Conservation (phyloP, 805 yeast species). For the Candida ponderosae region DNA sequence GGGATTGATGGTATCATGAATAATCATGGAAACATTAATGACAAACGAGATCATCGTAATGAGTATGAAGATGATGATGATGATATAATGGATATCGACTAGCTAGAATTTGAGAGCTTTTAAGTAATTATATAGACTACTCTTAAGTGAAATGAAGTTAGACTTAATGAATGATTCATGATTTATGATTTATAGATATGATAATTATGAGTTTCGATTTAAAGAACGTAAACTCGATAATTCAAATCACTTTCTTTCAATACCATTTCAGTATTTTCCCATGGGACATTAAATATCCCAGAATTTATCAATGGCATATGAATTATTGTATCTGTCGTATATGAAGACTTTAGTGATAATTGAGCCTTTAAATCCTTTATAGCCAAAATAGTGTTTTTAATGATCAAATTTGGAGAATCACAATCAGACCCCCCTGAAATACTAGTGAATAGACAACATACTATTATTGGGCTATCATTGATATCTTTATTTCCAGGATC, state of each 20-base stretch:
- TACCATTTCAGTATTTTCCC: conserved; percentile 58
- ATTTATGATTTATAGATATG: too few species aligned
- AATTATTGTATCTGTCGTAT: conserved; percentile 17
- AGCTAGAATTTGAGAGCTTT: neutral
- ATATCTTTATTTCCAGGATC: conserved; percentile 26
- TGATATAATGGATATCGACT: conserved; percentile 15
- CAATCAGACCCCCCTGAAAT: conserved; percentile 36
- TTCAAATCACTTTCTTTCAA: conserved; percentile 27
- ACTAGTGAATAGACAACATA: conserved; percentile 75
- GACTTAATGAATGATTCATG: neutral
- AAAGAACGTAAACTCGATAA: conserved; percentile 42
- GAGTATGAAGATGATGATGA: conserved; percentile 7
- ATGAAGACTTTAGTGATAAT: conserved; percentile 11
- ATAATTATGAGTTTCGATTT: conserved; percentile 1
- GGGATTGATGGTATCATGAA: neutral
- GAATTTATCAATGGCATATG: conserved; percentile 75
- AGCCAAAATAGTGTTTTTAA: conserved; percentile 41
- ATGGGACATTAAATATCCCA: conserved; percentile 75
- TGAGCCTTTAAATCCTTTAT: conserved; percentile 37
- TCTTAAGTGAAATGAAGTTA: conserved; percentile 11
- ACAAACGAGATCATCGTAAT: conserved; percentile 1
- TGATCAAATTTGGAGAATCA: conserved; percentile 38
- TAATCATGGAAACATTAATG: conserved; percentile 2
- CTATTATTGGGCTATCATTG: conserved; percentile 17
- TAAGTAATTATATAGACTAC: conserved; percentile 2